Conservation (phyloP, 192 early-diverging fungal species). For the Mortierella alpina region DNA sequence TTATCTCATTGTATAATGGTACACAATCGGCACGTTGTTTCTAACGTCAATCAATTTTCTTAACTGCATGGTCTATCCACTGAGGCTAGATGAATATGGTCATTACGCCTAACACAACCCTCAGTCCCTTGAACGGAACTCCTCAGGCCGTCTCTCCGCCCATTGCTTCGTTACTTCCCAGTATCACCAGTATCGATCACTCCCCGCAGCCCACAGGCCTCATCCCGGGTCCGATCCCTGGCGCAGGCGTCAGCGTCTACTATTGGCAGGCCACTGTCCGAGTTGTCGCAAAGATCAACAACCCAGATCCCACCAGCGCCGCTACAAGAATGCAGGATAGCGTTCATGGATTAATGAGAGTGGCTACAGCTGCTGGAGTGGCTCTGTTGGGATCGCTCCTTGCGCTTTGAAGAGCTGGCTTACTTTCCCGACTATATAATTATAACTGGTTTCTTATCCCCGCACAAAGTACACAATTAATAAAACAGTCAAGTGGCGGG, state of each 20-base stretch:
- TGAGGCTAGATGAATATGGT: constrained; percentile 24
- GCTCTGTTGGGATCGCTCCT: constrained; percentile 7
- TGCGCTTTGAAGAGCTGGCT: neutral
- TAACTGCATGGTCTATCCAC: neutral
- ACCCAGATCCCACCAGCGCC: neutral
- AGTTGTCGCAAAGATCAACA: neutral
- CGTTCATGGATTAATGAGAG: neutral
- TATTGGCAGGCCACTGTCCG: constrained; percentile 12
- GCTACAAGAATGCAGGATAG: neutral
- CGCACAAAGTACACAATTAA: too few relatives aligned
- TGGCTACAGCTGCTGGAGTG: neutral
- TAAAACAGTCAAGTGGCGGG: too few relatives aligned
- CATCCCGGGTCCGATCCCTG: neutral
- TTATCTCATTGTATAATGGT: neutral
- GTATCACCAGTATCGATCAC: neutral
- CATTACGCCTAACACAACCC: constrained; percentile 29
- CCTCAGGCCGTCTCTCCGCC: neutral
- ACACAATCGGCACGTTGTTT: neutral
- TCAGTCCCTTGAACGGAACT: neutral
- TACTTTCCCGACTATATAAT: constrained; percentile 1
- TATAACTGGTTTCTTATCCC: neutral
- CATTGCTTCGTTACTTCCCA: neutral
- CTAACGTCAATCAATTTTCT: neutral
- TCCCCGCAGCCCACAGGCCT: neutral
- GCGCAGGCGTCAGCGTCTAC: constrained; percentile 5